Evolutionary conservation across 257 asterid species (phyloP).

Genomic region (Lycium barbarum): DNA sequence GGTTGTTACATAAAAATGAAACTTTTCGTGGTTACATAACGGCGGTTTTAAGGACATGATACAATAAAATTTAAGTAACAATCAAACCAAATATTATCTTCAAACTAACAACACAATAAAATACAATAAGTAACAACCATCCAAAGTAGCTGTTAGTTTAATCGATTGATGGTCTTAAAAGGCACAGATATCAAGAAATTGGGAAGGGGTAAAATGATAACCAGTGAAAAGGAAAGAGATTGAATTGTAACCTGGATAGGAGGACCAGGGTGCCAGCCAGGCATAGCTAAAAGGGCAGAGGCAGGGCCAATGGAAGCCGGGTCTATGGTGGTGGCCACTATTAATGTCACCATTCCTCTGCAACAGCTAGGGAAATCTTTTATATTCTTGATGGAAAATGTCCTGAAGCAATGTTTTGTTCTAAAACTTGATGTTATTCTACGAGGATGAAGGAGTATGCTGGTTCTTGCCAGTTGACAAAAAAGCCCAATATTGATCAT

Average conservation of each 20-base stretch:
- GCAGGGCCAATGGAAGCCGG: constrained; percentile 52
- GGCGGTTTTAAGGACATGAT: no score
- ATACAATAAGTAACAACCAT: no score
- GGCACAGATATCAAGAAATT: neutral
- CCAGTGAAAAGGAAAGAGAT: neutral
- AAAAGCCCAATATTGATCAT: constrained; percentile 21
- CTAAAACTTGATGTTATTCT: neutral
- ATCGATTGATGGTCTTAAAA: neutral
- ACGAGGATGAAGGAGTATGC: neutral
- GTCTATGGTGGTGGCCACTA: constrained; percentile 47
- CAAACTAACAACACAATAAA: no score
- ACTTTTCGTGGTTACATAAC: no score
- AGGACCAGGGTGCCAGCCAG: constrained; percentile 54
- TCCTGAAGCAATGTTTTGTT: neutral
- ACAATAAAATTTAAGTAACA: no score
- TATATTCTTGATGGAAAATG: neutral
- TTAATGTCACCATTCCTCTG: constrained; percentile 42
- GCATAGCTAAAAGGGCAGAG: constrained; percentile 49
- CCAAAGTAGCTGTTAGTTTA: neutral
- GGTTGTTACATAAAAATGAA: no score
- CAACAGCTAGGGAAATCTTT: neutral
- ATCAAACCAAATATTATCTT: no score
- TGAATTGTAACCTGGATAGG: constrained; percentile 37
- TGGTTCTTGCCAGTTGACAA: neutral
- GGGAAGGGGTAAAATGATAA: neutral